Evolutionary conservation across 495 filamentous ascomycete species (phyloP).

Genomic region (Xylona heveae): DNA sequence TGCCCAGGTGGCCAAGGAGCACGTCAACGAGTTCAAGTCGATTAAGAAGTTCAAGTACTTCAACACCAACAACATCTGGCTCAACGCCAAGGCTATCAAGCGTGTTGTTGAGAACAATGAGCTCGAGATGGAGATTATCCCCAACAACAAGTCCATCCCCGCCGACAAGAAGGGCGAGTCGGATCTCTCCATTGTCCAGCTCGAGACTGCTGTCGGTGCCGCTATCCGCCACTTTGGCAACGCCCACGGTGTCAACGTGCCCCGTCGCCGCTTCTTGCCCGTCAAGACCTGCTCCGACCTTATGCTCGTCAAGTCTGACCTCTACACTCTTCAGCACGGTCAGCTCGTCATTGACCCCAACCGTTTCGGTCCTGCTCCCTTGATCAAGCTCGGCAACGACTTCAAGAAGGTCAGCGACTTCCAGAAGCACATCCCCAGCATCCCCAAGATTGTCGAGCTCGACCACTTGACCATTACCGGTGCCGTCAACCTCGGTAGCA

Average conservation of each 20-base stretch:
- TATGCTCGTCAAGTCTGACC: constrained; percentile 98
- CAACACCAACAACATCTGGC: constrained; percentile 99
- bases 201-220: constrained; percentile 95
- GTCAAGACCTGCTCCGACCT: constrained; percentile 99
- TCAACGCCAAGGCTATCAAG: constrained; percentile 95
- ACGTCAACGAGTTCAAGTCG: constrained; percentile 99
- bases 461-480: constrained; percentile 97
- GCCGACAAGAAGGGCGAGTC: constrained; percentile 99
- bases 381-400: constrained; percentile 97
- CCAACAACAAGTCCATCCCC: constrained; percentile 95
- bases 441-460: constrained; percentile 94
- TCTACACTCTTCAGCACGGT: constrained; percentile 99
- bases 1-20: constrained; percentile 98
- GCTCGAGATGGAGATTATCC: constrained; percentile 98
- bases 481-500: constrained; percentile 84
- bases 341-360: constrained; percentile 88
- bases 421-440: constrained; percentile 89
- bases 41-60: constrained; percentile 99
- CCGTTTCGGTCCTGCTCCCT: constrained; percentile 92
- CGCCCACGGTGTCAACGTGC: constrained; percentile 97
- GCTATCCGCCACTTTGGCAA: constrained; percentile 98
- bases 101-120: constrained; percentile 97
- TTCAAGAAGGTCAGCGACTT: constrained; percentile 99
- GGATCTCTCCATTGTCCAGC: constrained; percentile 88
- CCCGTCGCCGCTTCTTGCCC: constrained; percentile 89